A percentile compares a stretch with the other conserved stretches of the same genome.
Conservation (phyloP, 176 grass and related monocot species). For the Carex scoparia region DNA sequence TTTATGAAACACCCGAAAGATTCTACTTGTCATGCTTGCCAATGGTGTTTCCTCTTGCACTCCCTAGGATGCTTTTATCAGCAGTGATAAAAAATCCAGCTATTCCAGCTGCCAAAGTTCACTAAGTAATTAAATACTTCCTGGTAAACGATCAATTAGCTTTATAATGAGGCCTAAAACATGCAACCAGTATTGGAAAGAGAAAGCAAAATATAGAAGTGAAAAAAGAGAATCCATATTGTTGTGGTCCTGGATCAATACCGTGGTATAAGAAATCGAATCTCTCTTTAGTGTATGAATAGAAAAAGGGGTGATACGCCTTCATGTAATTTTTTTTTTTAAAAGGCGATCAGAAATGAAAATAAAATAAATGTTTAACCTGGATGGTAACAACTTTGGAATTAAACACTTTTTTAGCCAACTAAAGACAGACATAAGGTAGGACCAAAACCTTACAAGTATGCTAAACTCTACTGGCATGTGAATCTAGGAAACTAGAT, state of each 20-base stretch:
- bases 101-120: slow-evolving; percentile 48
- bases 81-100: slow-evolving; percentile 93
- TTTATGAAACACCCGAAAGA: too few relatives aligned
- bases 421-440: not conserved
- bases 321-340: not conserved
- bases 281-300: not conserved
- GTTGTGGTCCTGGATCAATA: not conserved
- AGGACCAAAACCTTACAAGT: not conserved
- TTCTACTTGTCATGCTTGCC: slow-evolving; percentile 53
- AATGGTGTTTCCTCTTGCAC: slow-evolving; percentile 65
- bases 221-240: not conserved
- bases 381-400: too few relatives aligned
- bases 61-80: slow-evolving; percentile 64
- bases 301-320: not conserved
- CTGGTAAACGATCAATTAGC: not conserved
- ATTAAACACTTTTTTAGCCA: not conserved
- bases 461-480: not conserved
- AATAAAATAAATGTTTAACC: not conserved
- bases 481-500: not conserved
- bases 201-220: not conserved
- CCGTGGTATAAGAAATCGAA: not conserved
- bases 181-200: not conserved
- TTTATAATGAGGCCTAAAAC: not conserved
- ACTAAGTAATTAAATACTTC: not conserved
- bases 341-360: not conserved